Base-by-base conservation (phyloP, 2,329 filamentous ascomycete species). In the Xylaria sp. region DNA sequence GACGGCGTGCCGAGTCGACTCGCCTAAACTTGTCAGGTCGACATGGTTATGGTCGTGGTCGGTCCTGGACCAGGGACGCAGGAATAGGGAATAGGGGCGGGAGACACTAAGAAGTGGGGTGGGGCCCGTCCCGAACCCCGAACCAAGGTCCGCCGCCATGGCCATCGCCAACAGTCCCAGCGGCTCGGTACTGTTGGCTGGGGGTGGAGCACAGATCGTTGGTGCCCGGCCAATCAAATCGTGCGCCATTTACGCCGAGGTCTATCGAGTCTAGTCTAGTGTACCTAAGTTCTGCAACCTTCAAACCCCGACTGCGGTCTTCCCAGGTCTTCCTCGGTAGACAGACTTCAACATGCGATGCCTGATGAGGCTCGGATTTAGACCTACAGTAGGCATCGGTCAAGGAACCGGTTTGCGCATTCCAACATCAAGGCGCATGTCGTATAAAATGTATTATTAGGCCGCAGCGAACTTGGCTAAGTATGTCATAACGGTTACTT, bases 131-230 rank as follows among this genome's bases (percentile, higher is more conserved):
- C 15, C 33, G 27, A 29, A 33, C 27, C 17, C 29, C 8, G 9
- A n/a, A n/a, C 23, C 1, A 27, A 44, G 3, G 11, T n/a, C n/a
- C n/a, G n/a, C n/a, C n/a, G n/a, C n/a, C 5, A 27, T 19, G 21
- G 13, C 40, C 47, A 27, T 21, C 48, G 21, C 55, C 48, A 51
- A 25, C n/a, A 49, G 55, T 55, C 55, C 60, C 60, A 51, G 60
- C 51, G 37, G 43, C 29, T 38, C 43, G 60, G 60, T 19, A 62
- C 43, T 15, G 47, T 43, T 27, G 23, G 58, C 48, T 48, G 19
- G 21, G 47, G 27, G 29, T 27, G 8, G 19, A 21, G 17, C 11
- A 21, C 11, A 11, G 8, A 51, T 5, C 4, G 7, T 9, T 13
- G n/a, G 15, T 4, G 15, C 11, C 47, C 15, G 31, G 13, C 48